phyloP scores from a whole-genome alignment of 1,139 yeast species.

The Blastobotrys arbuscula region DNA sequence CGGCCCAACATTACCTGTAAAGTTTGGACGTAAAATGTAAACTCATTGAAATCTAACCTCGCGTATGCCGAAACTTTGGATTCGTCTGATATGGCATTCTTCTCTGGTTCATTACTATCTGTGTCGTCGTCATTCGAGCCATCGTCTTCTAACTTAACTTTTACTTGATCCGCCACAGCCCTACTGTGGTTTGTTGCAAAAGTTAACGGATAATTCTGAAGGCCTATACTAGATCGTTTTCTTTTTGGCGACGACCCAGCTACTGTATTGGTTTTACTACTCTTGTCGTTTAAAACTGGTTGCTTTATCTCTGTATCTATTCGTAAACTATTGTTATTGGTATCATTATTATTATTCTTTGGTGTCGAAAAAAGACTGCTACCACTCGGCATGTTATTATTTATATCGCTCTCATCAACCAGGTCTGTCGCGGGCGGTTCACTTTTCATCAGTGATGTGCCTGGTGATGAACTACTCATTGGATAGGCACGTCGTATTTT shows the following conservation, averaged over 20 bases:
- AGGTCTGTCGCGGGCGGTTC: neutral
- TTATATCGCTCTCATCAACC: neutral
- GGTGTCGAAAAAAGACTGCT: constrained; percentile 12
- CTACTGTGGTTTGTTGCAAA: constrained; percentile 7
- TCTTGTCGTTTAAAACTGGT: constrained; percentile 8
- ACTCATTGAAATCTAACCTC: constrained; percentile 83
- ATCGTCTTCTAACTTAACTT: neutral
- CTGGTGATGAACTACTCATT: constrained; percentile 14
- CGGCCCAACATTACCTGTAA: constrained; percentile 90
- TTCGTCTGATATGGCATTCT: constrained; percentile 18
- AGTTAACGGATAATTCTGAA: constrained; percentile 15
- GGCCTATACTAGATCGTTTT: constrained; percentile 1
- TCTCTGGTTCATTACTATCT: constrained; percentile 1
- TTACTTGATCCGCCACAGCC: too few relatives aligned
- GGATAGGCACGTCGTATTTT: too few relatives aligned
- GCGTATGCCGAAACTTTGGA: constrained; percentile 88
- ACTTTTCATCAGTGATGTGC: constrained; percentile 4
- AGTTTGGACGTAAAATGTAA: constrained; percentile 92
- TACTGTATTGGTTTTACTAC: too few relatives aligned
- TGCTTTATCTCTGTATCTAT: constrained; percentile 11
- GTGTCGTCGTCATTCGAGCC: constrained; percentile 2
- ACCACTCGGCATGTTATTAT: neutral
- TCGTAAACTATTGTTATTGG: neutral
- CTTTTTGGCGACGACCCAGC: too few relatives aligned
- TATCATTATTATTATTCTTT: neutral